phyloP scores from a whole-genome alignment of 352 stramenopile species.

The Phytophthora sp. region DNA sequence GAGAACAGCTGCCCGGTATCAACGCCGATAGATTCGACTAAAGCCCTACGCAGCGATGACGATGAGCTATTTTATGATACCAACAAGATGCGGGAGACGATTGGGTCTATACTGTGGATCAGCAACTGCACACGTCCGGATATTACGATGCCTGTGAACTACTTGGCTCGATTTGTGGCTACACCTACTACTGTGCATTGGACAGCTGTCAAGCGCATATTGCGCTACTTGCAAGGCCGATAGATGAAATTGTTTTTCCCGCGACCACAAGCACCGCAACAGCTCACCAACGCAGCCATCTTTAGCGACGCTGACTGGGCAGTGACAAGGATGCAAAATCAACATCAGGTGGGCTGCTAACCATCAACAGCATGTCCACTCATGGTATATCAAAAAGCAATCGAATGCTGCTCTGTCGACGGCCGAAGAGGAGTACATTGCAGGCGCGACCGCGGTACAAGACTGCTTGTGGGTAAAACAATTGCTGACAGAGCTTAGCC shows the following conservation, averaged over 20 bases:
- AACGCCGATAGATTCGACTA: neutral
- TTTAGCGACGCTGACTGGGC: constrained; percentile 17
- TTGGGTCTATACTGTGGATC: constrained; percentile 1
- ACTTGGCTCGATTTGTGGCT: neutral
- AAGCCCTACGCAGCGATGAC: neutral
- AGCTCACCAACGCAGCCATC: neutral
- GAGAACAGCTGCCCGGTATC: neutral
- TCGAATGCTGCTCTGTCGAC: constrained; percentile 1
- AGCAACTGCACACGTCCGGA: constrained; percentile 1
- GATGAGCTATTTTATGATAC: neutral
- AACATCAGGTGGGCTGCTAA: constrained; percentile 5
- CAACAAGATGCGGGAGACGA: neutral
- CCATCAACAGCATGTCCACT: constrained; percentile 6
- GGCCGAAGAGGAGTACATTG: constrained; percentile 15
- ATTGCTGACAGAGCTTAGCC: constrained; percentile 1
- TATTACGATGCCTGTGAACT: constrained; percentile 13
- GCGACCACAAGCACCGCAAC: neutral
- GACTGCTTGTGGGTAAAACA: constrained; percentile 20
- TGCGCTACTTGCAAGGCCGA: too few relatives aligned
- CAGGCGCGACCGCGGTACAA: neutral
- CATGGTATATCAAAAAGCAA: constrained; percentile 24
- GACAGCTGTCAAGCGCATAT: too few relatives aligned
- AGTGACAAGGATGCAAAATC: constrained; percentile 16
- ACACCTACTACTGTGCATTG: too few relatives aligned
- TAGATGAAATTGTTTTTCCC: neutral